Evolutionary conservation across 371 early-diverging fungal genomes (phyloP).

Genomic region (Saksenaea oblongispora): DNA sequence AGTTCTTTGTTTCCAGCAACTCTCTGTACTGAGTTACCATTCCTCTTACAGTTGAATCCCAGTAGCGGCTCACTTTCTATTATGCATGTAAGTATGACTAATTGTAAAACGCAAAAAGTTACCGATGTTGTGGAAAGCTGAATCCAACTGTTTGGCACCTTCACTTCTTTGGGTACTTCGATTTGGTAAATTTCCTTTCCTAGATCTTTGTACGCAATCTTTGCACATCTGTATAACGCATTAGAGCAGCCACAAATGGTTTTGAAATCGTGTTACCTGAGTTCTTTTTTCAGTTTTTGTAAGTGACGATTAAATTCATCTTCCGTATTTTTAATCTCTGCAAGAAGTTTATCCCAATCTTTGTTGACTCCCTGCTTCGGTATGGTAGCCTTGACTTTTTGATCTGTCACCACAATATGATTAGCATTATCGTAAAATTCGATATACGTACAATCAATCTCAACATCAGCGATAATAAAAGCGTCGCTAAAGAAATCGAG

Average conservation of each 20-base stretch:
- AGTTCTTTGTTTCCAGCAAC: conserved; percentile 80
- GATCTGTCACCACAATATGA: conserved; percentile 26
- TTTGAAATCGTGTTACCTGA: conserved; percentile 47
- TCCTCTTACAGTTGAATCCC: conserved; percentile 67
- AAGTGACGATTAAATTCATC: conserved; percentile 68
- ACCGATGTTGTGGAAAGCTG: conserved; percentile 80
- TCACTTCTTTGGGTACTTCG: conserved; percentile 80
- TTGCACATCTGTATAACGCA: conserved; percentile 33
- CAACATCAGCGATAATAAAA: conserved; percentile 75
- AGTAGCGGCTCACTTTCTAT: conserved; percentile 86
- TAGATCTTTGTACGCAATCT: conserved; percentile 80
- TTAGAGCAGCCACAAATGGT: neutral
- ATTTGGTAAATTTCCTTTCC: conserved; percentile 97
- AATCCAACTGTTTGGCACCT: conserved; percentile 82
- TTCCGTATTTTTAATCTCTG: conserved; percentile 58
- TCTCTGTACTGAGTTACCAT: conserved; percentile 81
- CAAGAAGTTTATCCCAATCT: conserved; percentile 71
- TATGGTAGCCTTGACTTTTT: conserved; percentile 58
- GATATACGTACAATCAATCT: conserved; percentile 56
- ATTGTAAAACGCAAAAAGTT: conserved; percentile 8
- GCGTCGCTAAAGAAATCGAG: conserved; percentile 69
- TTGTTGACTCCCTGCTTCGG: conserved; percentile 77
- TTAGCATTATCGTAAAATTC: neutral
- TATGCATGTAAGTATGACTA: neutral
- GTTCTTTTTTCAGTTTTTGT: conserved; percentile 54